Conservation (phyloP, 768 basidiomycete genomes). For the Glaciozyma martinii region DNA sequence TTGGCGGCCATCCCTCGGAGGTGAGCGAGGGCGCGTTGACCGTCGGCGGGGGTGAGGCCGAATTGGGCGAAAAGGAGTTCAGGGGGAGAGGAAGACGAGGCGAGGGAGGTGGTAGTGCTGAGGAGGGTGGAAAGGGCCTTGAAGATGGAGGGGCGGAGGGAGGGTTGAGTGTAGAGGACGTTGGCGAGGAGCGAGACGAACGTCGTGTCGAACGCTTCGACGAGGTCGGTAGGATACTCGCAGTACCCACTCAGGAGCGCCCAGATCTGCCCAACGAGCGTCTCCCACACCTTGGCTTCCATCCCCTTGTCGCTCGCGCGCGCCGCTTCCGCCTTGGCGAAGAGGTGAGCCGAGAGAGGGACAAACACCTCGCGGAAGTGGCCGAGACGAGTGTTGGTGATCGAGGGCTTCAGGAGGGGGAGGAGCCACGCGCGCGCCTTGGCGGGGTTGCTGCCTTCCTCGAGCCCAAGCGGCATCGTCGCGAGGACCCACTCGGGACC, state of each 20-base stretch:
- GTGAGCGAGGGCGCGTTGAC: slow-evolving; percentile 58
- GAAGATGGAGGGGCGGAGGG: slow-evolving; percentile 71
- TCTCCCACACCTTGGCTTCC: slow-evolving; percentile 92
- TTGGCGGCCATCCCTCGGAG: slow-evolving; percentile 73
- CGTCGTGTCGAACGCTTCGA: slow-evolving; percentile 59
- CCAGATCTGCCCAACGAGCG: slow-evolving; percentile 90
- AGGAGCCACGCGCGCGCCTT: slow-evolving; percentile 69
- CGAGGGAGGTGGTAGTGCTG: slow-evolving; percentile 60
- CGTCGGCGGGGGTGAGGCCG: slow-evolving; percentile 53
- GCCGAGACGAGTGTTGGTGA: slow-evolving; percentile 61
- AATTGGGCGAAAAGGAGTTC: slow-evolving; percentile 42
- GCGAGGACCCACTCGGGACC: slow-evolving; percentile 72
- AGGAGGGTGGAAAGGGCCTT: slow-evolving; percentile 71
- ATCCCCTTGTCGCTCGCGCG: slow-evolving; percentile 50
- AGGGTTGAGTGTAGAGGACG: slow-evolving; percentile 78
- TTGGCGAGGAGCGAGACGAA: slow-evolving; percentile 89
- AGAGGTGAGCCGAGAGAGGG: slow-evolving; percentile 86
- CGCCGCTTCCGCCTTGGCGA: slow-evolving; percentile 64
- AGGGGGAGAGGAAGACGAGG: slow-evolving; percentile 43
- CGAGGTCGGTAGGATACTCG: slow-evolving; percentile 64
- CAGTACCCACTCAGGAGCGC: slow-evolving; percentile 84
- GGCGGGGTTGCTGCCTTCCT: slow-evolving; percentile 47
- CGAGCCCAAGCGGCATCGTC: slow-evolving; percentile 72
- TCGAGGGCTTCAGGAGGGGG: slow-evolving; percentile 67
- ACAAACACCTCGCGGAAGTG: slow-evolving; percentile 89